phyloP scores from a whole-genome alignment of 140 eudicot species.

The Ambrosia hybrid region DNA sequence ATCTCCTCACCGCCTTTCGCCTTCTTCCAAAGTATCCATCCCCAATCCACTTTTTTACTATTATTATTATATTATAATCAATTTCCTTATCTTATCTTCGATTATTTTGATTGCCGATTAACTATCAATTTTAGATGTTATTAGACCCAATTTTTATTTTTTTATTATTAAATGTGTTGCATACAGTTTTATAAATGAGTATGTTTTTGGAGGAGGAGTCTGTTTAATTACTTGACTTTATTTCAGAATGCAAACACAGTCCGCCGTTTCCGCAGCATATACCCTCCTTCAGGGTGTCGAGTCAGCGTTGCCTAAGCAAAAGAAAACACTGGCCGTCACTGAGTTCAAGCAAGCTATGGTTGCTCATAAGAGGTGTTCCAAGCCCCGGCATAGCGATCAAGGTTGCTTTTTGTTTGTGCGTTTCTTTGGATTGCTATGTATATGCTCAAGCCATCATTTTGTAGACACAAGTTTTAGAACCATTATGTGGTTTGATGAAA shows the following conservation, averaged over 20 bases:
- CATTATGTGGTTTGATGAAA: neutral
- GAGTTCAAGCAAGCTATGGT: slow-evolving; percentile 79
- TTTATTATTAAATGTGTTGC: no score
- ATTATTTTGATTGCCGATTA: neutral
- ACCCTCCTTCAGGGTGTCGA: slow-evolving; percentile 65
- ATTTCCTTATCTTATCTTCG: neutral
- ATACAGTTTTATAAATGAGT: no score
- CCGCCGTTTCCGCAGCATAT: slow-evolving; percentile 69
- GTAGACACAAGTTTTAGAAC: neutral
- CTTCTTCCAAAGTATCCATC: slow-evolving; percentile 62
- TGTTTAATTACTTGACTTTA: neutral
- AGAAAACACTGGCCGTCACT: slow-evolving; percentile 50
- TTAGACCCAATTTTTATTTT: no score
- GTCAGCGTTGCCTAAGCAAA: slow-evolving; percentile 75
- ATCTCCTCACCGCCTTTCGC: slow-evolving; percentile 63
- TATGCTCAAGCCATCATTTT: neutral
- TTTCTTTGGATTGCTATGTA: neutral
- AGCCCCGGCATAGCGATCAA: slow-evolving; percentile 38
- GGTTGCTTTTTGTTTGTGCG: slow-evolving; percentile 40
- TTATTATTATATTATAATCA: neutral
- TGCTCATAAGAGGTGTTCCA: slow-evolving; percentile 59
- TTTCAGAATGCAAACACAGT: slow-evolving; percentile 68
- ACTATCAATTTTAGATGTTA: no score
- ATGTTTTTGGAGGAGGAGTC: no score
- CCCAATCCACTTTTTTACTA: neutral